These are phyloP conservation scores for Chalciporus piperatoides DNA, from an alignment of 1,284 basidiomycete genomes.

Conservation along the genomic window DNA sequence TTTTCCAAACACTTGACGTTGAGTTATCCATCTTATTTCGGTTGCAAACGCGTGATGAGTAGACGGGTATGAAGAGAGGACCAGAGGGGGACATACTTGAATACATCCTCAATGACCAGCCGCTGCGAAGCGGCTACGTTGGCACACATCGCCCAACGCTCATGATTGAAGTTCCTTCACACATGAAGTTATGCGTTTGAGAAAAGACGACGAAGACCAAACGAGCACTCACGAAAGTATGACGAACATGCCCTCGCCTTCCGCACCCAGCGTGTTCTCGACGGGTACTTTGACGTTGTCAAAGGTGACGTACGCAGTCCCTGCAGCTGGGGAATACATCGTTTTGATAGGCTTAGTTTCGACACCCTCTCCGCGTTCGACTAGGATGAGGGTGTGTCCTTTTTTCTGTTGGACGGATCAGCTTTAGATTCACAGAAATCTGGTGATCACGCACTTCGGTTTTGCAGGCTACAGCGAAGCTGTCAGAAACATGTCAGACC, in stretches of 20 bases:
- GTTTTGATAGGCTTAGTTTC: conserved; percentile 87
- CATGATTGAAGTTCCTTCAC: conserved; percentile 67
- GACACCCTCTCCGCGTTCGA: conserved; percentile 73
- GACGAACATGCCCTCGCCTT: conserved; percentile 80
- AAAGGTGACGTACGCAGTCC: conserved; percentile 85
- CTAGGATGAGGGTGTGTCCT: conserved; percentile 78
- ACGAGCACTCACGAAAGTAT: conserved; percentile 50
- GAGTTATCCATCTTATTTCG: conserved; percentile 58
- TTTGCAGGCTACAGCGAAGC: conserved; percentile 61
- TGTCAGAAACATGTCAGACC: conserved; percentile 13
- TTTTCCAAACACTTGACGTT: conserved; percentile 84
- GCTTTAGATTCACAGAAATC: too few species aligned
- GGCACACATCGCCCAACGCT: conserved; percentile 75
- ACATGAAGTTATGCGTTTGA: not conserved
- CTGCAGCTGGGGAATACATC: conserved; percentile 71
- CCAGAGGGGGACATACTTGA: conserved; percentile 49
- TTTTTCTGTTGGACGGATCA: conserved; percentile 35
- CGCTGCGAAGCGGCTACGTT: conserved; percentile 51
- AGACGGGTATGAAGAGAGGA: not conserved
- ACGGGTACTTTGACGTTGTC: conserved; percentile 85
- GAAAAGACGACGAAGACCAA: too few species aligned
- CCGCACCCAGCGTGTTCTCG: conserved; percentile 83
- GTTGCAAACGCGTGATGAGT: not conserved
- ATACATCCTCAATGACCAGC: conserved; percentile 62
- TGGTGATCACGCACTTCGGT: conserved; percentile 40